Conservation (phyloP, 78 protist genomes). For the Fonticula alba region DNA sequence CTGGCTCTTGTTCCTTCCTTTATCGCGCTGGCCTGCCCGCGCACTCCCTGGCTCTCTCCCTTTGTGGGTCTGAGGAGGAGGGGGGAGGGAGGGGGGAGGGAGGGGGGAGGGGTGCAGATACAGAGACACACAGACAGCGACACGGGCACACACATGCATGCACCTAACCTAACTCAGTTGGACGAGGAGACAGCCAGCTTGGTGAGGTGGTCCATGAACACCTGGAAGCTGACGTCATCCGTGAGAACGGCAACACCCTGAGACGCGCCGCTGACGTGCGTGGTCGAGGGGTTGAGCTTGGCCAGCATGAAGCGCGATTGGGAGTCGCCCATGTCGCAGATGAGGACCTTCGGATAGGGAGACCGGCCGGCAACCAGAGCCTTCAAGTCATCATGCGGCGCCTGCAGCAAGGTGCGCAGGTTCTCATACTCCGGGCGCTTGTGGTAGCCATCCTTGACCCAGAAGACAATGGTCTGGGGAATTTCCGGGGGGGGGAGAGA, state of each 20-base stretch:
- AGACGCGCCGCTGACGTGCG: conserved; percentile 40
- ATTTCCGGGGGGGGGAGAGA: no score
- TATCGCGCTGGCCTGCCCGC: no score
- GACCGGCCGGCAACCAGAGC: conserved; percentile 29
- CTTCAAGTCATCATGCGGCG: no score
- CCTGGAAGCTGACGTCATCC: conserved; percentile 61
- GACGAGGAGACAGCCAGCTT: no score
- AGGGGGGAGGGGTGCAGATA: no score
- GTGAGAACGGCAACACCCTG: conserved; percentile 39
- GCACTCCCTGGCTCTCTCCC: no score
- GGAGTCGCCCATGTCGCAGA: conserved; percentile 56
- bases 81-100: no score
- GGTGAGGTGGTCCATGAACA: conserved; percentile 48
- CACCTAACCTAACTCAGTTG: no score
- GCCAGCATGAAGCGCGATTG: conserved; percentile 73
- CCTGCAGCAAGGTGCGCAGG: background rate
- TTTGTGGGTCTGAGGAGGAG: no score
- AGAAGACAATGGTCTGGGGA: conserved; percentile 48
- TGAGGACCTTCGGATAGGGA: conserved; percentile 62
- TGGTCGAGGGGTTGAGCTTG: conserved; percentile 63
- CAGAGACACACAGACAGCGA: no score
- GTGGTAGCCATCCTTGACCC: conserved; percentile 66
- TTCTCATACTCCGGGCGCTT: conserved; percentile 44
- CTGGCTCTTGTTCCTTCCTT: no score
- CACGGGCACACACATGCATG: no score